Evolutionary conservation across 2,329 filamentous ascomycete species (phyloP).

Genomic region (Trichoderma oligosporum): DNA sequence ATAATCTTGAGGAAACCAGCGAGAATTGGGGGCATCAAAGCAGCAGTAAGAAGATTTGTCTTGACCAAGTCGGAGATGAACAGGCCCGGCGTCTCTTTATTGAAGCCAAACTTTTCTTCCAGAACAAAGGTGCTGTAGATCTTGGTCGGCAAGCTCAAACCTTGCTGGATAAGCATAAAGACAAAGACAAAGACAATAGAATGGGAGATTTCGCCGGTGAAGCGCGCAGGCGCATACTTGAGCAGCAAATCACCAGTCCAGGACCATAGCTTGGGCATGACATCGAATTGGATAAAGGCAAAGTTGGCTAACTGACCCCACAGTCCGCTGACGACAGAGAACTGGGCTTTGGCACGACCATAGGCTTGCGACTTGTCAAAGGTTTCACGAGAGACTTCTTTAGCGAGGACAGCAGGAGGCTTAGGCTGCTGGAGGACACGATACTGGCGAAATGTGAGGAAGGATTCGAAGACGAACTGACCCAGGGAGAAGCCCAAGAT

Average conservation of each 20-base stretch:
- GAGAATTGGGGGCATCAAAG: conserved; percentile 80
- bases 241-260: conserved; percentile 72
- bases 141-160: conserved; percentile 73
- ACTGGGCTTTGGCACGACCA: conserved; percentile 92
- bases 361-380: conserved; percentile 97
- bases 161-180: conserved; percentile 77
- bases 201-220: conserved; percentile 89
- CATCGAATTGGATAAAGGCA: conserved; percentile 83
- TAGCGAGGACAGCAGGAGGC: conserved; percentile 79
- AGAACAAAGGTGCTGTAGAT: conserved; percentile 95
- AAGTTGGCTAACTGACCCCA: conserved; percentile 86
- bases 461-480: conserved; percentile 85
- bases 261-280: conserved; percentile 87
- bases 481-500: conserved; percentile 91
- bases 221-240: conserved; percentile 69
- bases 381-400: conserved; percentile 83
- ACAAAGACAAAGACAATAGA: conserved; percentile 87
- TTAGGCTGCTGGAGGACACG: conserved; percentile 74
- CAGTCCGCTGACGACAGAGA: conserved; percentile 73
- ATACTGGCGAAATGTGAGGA: conserved; percentile 88
- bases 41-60: conserved; percentile 75
- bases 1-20: conserved; percentile 92
- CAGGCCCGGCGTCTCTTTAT: conserved; percentile 89
- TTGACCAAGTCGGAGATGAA: conserved; percentile 92
- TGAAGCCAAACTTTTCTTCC: conserved; percentile 97